A percentile compares a stretch with the other conserved stretches of the same genome.
Conservation (phyloP, 2,329 filamentous ascomycete species). For the Samsoniella hepiali region DNA sequence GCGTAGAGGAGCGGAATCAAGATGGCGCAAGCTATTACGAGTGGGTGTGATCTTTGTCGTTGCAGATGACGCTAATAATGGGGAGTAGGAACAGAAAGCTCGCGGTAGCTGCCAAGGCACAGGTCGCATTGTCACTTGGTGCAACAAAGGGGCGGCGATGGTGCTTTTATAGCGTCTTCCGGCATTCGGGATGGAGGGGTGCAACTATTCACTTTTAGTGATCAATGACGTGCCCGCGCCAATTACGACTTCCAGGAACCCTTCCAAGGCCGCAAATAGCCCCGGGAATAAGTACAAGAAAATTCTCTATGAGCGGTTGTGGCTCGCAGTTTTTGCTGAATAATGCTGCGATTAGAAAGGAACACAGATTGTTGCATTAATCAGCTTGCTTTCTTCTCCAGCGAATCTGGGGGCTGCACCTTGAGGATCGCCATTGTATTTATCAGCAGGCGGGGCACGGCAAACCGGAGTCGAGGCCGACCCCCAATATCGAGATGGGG, state of each 20-base stretch:
- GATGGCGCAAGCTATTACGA: neutral
- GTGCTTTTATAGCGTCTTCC: neutral
- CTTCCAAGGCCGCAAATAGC: neutral
- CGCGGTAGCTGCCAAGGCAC: neutral
- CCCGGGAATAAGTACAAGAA: neutral
- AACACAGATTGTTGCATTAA: neutral
- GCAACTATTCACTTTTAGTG: neutral
- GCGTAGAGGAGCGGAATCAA: neutral
- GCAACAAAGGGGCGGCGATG: neutral
- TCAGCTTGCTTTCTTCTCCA: neutral
- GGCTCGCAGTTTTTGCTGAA: neutral
- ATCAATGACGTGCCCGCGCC: constrained; percentile 1
- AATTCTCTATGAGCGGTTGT: neutral
- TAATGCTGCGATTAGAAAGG: neutral
- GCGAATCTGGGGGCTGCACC: neutral
- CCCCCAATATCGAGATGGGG: neutral
- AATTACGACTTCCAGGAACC: neutral
- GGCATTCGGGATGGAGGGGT: constrained; percentile 1
- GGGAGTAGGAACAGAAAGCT: neutral
- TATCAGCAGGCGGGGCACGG: constrained; percentile 13
- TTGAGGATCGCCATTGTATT: constrained; percentile 13
- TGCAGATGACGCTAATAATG: neutral
- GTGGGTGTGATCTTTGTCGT: neutral
- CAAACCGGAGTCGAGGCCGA: neutral
- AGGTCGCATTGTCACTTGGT: neutral